A percentile compares a stretch with the other conserved stretches of the same genome.
Evolutionary conservation across 2,329 filamentous ascomycete species (phyloP).

Genomic region (Diaporthe aspalathi): DNA sequence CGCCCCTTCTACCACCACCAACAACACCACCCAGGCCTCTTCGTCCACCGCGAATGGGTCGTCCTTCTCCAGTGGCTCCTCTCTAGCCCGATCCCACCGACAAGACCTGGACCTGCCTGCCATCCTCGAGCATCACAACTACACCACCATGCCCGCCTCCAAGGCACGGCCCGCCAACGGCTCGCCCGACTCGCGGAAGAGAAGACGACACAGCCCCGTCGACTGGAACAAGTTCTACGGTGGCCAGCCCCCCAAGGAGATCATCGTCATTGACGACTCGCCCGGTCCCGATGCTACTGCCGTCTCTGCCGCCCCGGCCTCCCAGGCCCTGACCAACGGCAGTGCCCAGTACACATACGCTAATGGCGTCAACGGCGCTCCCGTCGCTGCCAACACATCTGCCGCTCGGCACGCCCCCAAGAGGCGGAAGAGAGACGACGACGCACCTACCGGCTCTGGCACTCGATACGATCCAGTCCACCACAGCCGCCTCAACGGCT

Average conservation of each 20-base stretch:
- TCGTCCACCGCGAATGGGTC: conserved; percentile 43
- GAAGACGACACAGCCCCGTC: conserved; percentile 67
- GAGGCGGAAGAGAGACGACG: conserved; percentile 76
- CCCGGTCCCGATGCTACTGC: conserved; percentile 65
- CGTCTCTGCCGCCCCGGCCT: conserved; percentile 48
- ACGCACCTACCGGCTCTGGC: conserved; percentile 49
- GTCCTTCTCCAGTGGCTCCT: conserved; percentile 37
- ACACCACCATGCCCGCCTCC: conserved; percentile 53
- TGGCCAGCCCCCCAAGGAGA: conserved; percentile 84
- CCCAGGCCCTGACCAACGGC: conserved; percentile 53
- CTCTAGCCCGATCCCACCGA: conserved; percentile 38
- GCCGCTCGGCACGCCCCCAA: conserved; percentile 70
- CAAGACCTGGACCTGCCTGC: conserved; percentile 40
- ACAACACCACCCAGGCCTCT: conserved; percentile 43
- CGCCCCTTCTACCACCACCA: conserved; percentile 37
- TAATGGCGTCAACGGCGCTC: conserved; percentile 46
- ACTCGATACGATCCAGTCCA: conserved; percentile 75
- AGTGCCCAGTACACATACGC: conserved; percentile 48
- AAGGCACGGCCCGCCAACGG: conserved; percentile 42
- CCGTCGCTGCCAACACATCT: conserved; percentile 42
- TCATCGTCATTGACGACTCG: conserved; percentile 85
- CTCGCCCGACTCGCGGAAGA: conserved; percentile 56
- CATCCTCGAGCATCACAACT: conserved; percentile 47
- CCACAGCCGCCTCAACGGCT: conserved; percentile 74
- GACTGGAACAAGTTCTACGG: conserved; percentile 87